Evolutionary conservation across 129 eudicot genomes (phyloP).

Genomic region (Centaurea solstitialis): DNA sequence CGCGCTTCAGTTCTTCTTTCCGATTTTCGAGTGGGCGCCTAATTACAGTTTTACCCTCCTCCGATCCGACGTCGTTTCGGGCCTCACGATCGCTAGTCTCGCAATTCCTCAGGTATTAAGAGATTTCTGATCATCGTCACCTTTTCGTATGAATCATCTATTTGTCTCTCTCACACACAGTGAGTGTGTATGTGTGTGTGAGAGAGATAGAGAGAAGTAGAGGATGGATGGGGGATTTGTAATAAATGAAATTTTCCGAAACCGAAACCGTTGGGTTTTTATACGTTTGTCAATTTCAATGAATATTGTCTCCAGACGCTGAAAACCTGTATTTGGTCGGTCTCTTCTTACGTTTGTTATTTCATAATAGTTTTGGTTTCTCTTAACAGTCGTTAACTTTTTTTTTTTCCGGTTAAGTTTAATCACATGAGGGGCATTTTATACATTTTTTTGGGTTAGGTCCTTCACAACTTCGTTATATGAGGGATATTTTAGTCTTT

Average conservation of each 20-base stretch:
- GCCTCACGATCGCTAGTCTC: constrained; percentile 97
- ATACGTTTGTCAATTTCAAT: too few relatives aligned
- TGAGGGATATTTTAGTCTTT: too few relatives aligned
- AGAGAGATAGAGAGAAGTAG: neutral
- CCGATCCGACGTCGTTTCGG: constrained; percentile 82
- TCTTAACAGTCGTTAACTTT: too few relatives aligned
- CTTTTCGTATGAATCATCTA: neutral
- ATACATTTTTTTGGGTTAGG: too few relatives aligned
- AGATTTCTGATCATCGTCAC: neutral
- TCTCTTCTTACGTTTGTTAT: too few relatives aligned
- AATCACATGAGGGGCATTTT: too few relatives aligned
- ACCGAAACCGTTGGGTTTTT: neutral
- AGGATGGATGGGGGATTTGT: neutral
- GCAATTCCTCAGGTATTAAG: constrained; percentile 87
- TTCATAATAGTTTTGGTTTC: too few relatives aligned
- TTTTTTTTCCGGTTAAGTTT: too few relatives aligned
- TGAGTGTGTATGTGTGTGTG: constrained; percentile 1
- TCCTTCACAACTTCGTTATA: too few relatives aligned
- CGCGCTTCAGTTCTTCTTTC: constrained; percentile 84
- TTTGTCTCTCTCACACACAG: neutral
- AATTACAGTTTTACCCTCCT: constrained; percentile 61
- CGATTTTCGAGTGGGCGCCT: constrained; percentile 92
- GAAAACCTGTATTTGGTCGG: too few relatives aligned
- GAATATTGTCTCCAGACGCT: too few relatives aligned
- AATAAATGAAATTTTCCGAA: constrained; percentile 20